Base-by-base conservation (phyloP, 1,284 basidiomycete genomes). In the Anthracocystis walkeri region DNA sequence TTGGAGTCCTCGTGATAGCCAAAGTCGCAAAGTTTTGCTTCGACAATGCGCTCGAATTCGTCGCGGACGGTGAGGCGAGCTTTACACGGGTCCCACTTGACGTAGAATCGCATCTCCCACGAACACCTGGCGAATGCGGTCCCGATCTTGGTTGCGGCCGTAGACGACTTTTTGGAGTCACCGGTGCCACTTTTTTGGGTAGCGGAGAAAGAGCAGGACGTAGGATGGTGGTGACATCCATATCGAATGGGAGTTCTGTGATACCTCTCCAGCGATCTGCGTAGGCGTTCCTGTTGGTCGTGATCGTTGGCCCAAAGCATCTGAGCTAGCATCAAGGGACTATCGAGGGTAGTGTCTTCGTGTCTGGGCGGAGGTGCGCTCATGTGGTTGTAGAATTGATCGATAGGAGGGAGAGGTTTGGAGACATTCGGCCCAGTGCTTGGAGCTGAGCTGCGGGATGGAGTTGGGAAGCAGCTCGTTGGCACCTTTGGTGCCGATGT, bases 391-490 rank as follows among this genome's bases (percentile, higher is more conserved):
- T 38, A 48, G 33, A 25, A 14, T 1, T 27, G 35, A 27, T 41
- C 51, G 51, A 53, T 33, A 6, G 35, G 27, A 21, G n/a, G 16
- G 7, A 21, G 25, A n/a, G 7, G 25, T 25, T 5, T 14, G 25
- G 14, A 10, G n/a, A 8, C 23, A 23, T 35, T 20, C 11, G 4
- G 35, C 8, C 12, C 31, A 46, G 23, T 23, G 3, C 33, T 12
- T 18, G n/a, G 5, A 8, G 59, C 4, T 14, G 44, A 41, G 27
- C 20, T 33, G 21, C 55, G 59, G 20, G 65, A 67, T 7, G 65
- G 42, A 16, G 65, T 62, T 11, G 65, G 65, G 25, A 61, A 67
- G 55, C 65, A 67, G 7, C 49, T 31, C 1, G 48, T 38, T n/a
- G 35, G 51, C n/a, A 16, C 21, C 14, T 27, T 40, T 16, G n/a